A percentile compares a stretch with the other conserved stretches of the same genome.
These are phyloP conservation scores for Malus domestica DNA, from an alignment of 306 rosid species.

Conservation along the genomic window DNA sequence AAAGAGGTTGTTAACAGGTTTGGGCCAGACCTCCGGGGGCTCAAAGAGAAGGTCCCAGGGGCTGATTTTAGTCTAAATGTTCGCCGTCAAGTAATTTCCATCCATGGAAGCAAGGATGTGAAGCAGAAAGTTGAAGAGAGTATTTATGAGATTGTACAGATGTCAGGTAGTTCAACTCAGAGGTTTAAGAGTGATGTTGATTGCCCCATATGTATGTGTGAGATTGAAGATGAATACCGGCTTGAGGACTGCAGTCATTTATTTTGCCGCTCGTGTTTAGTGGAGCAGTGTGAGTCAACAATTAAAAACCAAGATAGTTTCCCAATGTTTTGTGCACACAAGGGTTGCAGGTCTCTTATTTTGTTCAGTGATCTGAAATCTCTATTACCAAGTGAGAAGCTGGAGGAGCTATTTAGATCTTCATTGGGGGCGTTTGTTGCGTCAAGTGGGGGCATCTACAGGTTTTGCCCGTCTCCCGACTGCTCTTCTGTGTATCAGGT, in stretches of 20 bases:
- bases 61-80: constrained; percentile 54
- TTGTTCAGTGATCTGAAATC: constrained; percentile 50
- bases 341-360: constrained; percentile 45
- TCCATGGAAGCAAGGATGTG: constrained; percentile 58
- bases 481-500: constrained; percentile 76
- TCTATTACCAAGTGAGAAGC: constrained; percentile 49
- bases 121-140: constrained; percentile 60
- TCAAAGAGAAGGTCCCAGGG: constrained; percentile 66
- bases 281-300: constrained; percentile 84
- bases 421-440: constrained; percentile 74
- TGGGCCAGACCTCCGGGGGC: constrained; percentile 75
- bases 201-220: constrained; percentile 89
- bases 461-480: constrained; percentile 93
- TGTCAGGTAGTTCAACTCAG: constrained; percentile 27
- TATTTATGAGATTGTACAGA: constrained; percentile 40
- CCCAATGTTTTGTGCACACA: constrained; percentile 59
- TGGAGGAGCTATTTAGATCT: constrained; percentile 85
- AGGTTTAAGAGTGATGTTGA: constrained; percentile 29
- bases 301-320: constrained; percentile 63
- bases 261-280: constrained; percentile 60
- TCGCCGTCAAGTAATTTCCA: constrained; percentile 40
- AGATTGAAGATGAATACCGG: constrained; percentile 61
- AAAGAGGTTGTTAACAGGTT: constrained; percentile 70
- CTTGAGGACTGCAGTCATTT: constrained; percentile 74
- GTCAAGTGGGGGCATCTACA: constrained; percentile 44